Base-by-base conservation (phyloP, 2,329 filamentous ascomycete species). In the Cordyceps cicadae region DNA sequence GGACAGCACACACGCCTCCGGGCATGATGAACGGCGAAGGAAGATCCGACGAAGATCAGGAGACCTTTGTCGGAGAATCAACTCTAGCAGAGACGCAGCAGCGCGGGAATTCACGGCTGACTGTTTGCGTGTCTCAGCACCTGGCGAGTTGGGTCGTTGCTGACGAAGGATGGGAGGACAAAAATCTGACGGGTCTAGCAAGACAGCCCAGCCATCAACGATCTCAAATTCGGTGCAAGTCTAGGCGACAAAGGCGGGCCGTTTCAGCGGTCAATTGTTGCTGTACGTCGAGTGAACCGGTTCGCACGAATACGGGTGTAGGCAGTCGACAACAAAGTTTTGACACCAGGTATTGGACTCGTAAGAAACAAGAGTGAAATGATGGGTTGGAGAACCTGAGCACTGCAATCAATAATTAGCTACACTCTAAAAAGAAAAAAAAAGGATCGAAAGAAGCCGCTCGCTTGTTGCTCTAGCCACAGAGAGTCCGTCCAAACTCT, bases 1-100 rank as follows among this genome's bases (percentile, higher is more conserved):
- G 85, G 77, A 95, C 89, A 70, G 91, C 91, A 68, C 92, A 94
- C 45, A 97, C 92, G 68, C 92, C 92, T 72, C 92, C 92, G 65
- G 83, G 79, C 83, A 86, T 86, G 70, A 76, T 85, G 77, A 68
- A 70, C 66, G 69, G 69, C 66, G 54, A 64, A 64, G 63, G 46
- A 41, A 64, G 55, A 62, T 66, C 74, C 73, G 74, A 76, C 73
- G 64, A 75, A 76, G 74, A 76, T 71, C 75, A 62, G 8, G 52
- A 59, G 73, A 76, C 68, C 73, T 76, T 74, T 67, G 73, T 73
- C 74, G 71, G 64, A 34, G 45, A 48, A 59, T 43, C 3, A 66
- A 66, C 61, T 61, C 53, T 62, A 49, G 59, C 60, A 62, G 62
- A 61, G 60, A 62, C 61, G 53, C 63, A 65, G 63, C 45, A 49